phyloP scores from a whole-genome alignment of 2,329 filamentous ascomycete genomes.

The Pseudogymnoascus sp. region DNA sequence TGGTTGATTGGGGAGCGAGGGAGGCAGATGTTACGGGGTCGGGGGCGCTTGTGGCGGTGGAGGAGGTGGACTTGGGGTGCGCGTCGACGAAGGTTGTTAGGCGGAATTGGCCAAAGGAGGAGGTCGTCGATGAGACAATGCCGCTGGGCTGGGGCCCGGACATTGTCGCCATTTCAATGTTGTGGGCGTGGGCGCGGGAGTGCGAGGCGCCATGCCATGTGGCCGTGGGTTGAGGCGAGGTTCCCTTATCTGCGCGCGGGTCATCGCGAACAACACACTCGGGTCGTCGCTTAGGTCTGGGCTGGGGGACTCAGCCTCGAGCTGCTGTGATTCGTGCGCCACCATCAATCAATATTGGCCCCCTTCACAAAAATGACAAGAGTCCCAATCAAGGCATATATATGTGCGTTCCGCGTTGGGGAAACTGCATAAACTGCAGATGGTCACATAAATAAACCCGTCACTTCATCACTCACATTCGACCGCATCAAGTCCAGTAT shows the following conservation, averaged over 20 bases:
- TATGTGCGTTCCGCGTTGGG: not conserved
- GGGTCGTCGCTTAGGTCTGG: not conserved
- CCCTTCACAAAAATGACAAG: not conserved
- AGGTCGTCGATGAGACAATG: conserved; percentile 16
- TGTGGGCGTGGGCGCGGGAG: not conserved
- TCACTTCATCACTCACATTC: not conserved
- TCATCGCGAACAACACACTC: not conserved
- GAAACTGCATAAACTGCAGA: not conserved
- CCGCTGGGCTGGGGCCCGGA: not conserved
- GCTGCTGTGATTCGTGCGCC: conserved; percentile 1
- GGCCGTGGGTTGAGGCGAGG: not conserved
- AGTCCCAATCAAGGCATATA: not conserved
- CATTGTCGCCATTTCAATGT: not conserved
- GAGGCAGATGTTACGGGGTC: not conserved
- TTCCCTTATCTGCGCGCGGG: not conserved
- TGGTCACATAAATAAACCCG: not conserved
- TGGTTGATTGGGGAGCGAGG: not conserved
- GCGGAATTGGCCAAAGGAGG: conserved; percentile 20
- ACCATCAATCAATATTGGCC: not conserved
- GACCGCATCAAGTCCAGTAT: not conserved
- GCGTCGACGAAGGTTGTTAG: conserved; percentile 18
- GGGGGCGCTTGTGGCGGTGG: not conserved
- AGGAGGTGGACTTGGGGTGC: conserved; percentile 11
- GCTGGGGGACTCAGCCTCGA: not conserved
- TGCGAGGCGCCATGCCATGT: not conserved